These are phyloP conservation scores for Fusarium poae DNA, from an alignment of 2,329 filamentous ascomycete species.

Conservation along the genomic window DNA sequence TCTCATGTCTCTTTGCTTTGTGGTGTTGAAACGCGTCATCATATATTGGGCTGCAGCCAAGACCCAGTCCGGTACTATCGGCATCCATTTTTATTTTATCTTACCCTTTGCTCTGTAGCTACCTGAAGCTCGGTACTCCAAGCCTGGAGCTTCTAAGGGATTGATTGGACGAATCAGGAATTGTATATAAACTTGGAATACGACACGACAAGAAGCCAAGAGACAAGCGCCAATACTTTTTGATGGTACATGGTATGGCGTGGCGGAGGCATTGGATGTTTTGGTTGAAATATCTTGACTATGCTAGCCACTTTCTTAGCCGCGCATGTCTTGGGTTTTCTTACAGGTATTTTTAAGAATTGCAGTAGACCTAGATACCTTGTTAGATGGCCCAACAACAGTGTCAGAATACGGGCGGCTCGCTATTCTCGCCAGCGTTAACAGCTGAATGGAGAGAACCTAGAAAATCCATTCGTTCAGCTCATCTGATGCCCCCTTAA, in stretches of 20 bases:
- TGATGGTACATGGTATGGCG: background rate
- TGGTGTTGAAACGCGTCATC: slow-evolving; percentile 45
- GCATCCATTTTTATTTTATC: slow-evolving; percentile 29
- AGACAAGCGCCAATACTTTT: slow-evolving; percentile 21
- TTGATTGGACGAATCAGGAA: slow-evolving; percentile 17
- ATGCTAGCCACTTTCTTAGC: slow-evolving; percentile 1
- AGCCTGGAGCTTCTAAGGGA: slow-evolving; percentile 1
- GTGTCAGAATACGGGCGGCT: slow-evolving; percentile 39
- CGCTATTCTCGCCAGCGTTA: slow-evolving; percentile 22
- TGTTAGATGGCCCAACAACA: background rate
- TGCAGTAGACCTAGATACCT: background rate
- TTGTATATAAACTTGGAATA: slow-evolving; percentile 8
- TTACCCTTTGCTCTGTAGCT: background rate
- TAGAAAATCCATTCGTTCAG: slow-evolving; percentile 21
- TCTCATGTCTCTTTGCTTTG: slow-evolving; percentile 4
- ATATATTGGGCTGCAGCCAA: slow-evolving; percentile 40
- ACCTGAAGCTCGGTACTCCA: slow-evolving; percentile 38
- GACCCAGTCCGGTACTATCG: slow-evolving; percentile 42
- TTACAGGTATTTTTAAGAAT: background rate
- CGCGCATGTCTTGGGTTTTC: slow-evolving; percentile 11
- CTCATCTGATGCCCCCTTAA: slow-evolving; percentile 13
- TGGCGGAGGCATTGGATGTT: slow-evolving; percentile 4
- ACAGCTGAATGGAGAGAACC: slow-evolving; percentile 1
- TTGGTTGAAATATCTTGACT: slow-evolving; percentile 5
- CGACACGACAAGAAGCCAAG: slow-evolving; percentile 18